Percentiles rank a stretch among this genome's conserved stretches.
phyloP scores from a whole-genome alignment of 805 yeast species.

The Ogataea ganodermae region DNA sequence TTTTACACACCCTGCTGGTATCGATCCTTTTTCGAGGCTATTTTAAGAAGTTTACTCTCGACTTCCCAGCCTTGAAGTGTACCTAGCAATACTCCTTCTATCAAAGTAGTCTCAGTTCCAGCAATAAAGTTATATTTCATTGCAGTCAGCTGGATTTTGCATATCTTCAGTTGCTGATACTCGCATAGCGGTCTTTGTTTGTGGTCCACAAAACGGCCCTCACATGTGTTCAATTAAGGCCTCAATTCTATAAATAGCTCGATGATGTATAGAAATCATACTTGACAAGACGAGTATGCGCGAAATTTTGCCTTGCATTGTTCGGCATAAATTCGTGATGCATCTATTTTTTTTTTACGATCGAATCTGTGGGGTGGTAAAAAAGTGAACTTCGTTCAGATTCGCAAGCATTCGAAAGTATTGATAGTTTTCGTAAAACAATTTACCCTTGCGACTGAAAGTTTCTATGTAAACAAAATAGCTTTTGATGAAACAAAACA shows the following conservation, averaged over 20 bases:
- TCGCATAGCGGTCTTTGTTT: neutral
- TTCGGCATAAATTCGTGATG: neutral
- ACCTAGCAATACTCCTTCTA: neutral
- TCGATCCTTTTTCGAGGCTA: neutral
- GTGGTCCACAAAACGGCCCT: neutral
- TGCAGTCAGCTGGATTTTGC: neutral
- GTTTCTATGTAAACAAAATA: too few species aligned
- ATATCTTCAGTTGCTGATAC: neutral
- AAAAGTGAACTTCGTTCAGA: too few species aligned
- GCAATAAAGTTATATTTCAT: neutral
- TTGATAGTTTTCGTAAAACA: too few species aligned
- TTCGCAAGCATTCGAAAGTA: too few species aligned
- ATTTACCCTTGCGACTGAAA: too few species aligned
- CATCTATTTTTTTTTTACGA: neutral
- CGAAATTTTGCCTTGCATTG: neutral
- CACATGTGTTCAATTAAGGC: neutral
- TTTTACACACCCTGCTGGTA: neutral
- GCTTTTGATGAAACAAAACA: too few species aligned
- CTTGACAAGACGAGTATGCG: neutral
- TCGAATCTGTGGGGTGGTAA: too few species aligned
- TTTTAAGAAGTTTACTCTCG: neutral
- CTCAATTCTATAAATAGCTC: conserved; percentile 1
- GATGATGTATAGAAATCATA: conserved; percentile 2
- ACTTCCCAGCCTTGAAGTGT: neutral
- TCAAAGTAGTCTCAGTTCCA: neutral